A percentile compares a stretch with the other conserved stretches of the same genome.
Evolutionary conservation across 2,329 filamentous ascomycete species (phyloP).

Genomic region (Scleromitrula shiraiana): DNA sequence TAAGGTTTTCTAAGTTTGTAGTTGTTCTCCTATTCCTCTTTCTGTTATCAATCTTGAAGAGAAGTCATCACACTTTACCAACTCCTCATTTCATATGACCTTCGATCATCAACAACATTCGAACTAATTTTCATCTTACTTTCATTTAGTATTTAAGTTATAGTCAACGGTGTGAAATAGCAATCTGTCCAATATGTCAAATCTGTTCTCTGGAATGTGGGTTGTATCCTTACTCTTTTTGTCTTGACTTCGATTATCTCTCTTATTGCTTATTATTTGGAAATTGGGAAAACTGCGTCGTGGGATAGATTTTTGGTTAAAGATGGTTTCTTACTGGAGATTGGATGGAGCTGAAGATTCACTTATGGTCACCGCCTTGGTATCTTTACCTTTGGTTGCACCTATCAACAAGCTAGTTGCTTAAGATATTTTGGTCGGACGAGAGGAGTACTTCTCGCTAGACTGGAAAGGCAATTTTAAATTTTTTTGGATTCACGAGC

Average conservation of each 20-base stretch:
- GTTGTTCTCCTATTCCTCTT: constrained; percentile 8
- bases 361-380: background rate
- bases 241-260: constrained; percentile 2
- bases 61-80: no score
- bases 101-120: background rate
- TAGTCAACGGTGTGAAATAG: background rate
- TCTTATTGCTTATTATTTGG: constrained; percentile 2
- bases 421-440: background rate
- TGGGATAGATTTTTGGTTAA: background rate
- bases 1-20: constrained; percentile 6
- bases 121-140: background rate
- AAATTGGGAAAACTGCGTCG: background rate
- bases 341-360: background rate
- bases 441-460: background rate
- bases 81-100: background rate
- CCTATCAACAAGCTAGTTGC: constrained; percentile 5
- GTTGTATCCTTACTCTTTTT: constrained; percentile 15
- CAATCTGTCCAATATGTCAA: constrained; percentile 24
- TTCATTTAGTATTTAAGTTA: background rate
- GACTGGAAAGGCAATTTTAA: no score
- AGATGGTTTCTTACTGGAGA: background rate
- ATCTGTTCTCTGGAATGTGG: constrained; percentile 31
- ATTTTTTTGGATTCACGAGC: no score
- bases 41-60: constrained; percentile 2
- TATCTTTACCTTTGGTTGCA: background rate